Evolutionary conservation across 2,329 filamentous ascomycete species (phyloP).

Genomic region (Lasiodiplodia hormozganensis): DNA sequence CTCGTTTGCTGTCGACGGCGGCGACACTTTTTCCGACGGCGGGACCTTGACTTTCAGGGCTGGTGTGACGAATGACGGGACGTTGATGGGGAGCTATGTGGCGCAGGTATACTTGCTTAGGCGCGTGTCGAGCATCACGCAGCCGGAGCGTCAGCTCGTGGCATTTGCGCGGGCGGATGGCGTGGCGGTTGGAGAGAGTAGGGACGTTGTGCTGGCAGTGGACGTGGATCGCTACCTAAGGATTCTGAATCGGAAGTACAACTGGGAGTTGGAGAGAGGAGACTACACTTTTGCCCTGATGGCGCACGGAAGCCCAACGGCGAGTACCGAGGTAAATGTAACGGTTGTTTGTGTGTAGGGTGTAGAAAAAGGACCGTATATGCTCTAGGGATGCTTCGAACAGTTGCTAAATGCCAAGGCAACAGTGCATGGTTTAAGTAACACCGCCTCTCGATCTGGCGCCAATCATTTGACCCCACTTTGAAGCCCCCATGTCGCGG

Average conservation of each 20-base stretch:
- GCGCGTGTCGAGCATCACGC: conserved; percentile 50
- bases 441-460: no score
- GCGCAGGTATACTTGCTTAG: conserved; percentile 52
- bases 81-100: conserved; percentile 47
- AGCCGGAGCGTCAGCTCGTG: conserved; percentile 53
- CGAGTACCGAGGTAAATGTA: conserved; percentile 46
- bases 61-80: conserved; percentile 45
- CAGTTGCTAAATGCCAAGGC: no score
- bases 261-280: conserved; percentile 55
- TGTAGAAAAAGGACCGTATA: no score
- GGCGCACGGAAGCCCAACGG: conserved; percentile 48
- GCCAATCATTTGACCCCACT: no score
- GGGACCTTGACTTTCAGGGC: conserved; percentile 47
- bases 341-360: conserved; percentile 47
- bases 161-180: conserved; percentile 50
- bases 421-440: no score
- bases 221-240: conserved; percentile 53
- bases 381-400: no score
- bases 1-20: conserved; percentile 32
- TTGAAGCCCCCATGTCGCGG: no score
- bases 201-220: conserved; percentile 43
- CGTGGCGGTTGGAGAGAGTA: conserved; percentile 43
- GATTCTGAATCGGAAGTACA: conserved; percentile 50
- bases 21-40: conserved; percentile 37
- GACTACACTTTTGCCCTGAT: conserved; percentile 52